These are phyloP conservation scores for Geotrichum bryndzae DNA, from an alignment of 1,139 yeast genomes.

Conservation along the genomic window DNA sequence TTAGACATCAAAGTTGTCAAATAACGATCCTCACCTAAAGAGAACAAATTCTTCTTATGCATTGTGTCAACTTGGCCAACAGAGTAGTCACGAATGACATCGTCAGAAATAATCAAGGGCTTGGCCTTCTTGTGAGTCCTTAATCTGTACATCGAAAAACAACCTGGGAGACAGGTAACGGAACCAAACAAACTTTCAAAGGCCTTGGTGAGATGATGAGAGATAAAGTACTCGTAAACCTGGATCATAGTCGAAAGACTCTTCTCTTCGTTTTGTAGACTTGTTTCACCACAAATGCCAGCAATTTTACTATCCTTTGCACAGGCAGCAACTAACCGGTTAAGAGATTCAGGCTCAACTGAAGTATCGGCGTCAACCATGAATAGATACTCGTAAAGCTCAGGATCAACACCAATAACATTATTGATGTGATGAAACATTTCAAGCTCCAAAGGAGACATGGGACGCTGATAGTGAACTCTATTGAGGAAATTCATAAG, in stretches of 20 bases:
- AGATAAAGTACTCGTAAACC: slow-evolving; percentile 41
- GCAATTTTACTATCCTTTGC: slow-evolving; percentile 36
- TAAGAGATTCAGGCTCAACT: slow-evolving; percentile 36
- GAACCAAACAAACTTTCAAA: slow-evolving; percentile 40
- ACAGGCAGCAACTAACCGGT: slow-evolving; percentile 38
- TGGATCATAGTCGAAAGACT: slow-evolving; percentile 40
- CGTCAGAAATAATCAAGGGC: slow-evolving; percentile 38
- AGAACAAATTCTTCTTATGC: slow-evolving; percentile 40
- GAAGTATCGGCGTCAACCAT: slow-evolving; percentile 41
- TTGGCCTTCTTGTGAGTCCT: slow-evolving; percentile 36
- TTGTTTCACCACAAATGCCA: slow-evolving; percentile 41
- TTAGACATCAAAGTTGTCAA: slow-evolving; percentile 39
- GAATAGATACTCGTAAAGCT: slow-evolving; percentile 37
- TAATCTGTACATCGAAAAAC: slow-evolving; percentile 39
- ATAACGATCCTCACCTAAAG: slow-evolving; percentile 42
- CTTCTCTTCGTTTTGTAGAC: slow-evolving; percentile 36
- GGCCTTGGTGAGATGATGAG: slow-evolving; percentile 40
- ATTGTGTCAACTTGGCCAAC: slow-evolving; percentile 38
- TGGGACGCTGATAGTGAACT: slow-evolving; percentile 37
- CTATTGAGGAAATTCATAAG: slow-evolving; percentile 39
- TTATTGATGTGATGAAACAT: slow-evolving; percentile 40
- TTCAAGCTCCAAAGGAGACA: slow-evolving; percentile 40
- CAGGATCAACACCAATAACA: slow-evolving; percentile 41
- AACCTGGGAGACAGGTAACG: slow-evolving; percentile 42
- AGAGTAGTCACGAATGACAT: slow-evolving; percentile 37